Evolutionary conservation across 2,329 filamentous ascomycete species (phyloP).

Genomic region (Ascochyta pisi): DNA sequence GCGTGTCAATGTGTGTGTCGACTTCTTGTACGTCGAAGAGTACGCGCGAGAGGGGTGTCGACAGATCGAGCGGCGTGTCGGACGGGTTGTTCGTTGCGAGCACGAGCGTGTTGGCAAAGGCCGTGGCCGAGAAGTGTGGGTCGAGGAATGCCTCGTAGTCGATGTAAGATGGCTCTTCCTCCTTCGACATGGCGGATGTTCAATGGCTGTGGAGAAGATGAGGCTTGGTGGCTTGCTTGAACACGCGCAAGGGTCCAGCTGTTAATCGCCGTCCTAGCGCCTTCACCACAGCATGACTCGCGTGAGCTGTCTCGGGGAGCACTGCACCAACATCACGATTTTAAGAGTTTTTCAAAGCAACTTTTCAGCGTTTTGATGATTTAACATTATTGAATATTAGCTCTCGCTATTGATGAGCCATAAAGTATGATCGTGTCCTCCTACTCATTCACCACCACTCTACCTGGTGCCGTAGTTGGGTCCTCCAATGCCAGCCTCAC

Average conservation of each 20-base stretch:
- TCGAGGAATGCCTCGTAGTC: constrained; percentile 93
- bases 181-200: constrained; percentile 38
- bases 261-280: constrained; percentile 14
- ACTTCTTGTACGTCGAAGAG: constrained; percentile 97
- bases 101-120: constrained; percentile 89
- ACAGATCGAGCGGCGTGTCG: constrained; percentile 89
- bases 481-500: constrained; percentile 27
- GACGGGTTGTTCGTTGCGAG: constrained; percentile 89
- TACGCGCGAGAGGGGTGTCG: constrained; percentile 89
- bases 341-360: background rate
- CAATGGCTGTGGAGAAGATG: constrained; percentile 4
- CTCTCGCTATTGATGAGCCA: background rate
- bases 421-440: background rate
- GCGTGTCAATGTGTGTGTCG: constrained; percentile 89
- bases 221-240: constrained; percentile 3
- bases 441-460: background rate
- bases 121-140: constrained; percentile 78
- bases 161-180: constrained; percentile 79
- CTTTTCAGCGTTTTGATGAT: background rate
- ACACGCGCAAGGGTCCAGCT: constrained; percentile 8
- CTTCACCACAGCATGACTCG: constrained; percentile 12
- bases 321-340: too few species aligned
- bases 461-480: constrained; percentile 23
- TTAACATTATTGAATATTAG: constrained; percentile 5
- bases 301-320: constrained; percentile 4